phyloP scores from a whole-genome alignment of 2,329 filamentous ascomycete species.

The Colletotrichum zoysiae region DNA sequence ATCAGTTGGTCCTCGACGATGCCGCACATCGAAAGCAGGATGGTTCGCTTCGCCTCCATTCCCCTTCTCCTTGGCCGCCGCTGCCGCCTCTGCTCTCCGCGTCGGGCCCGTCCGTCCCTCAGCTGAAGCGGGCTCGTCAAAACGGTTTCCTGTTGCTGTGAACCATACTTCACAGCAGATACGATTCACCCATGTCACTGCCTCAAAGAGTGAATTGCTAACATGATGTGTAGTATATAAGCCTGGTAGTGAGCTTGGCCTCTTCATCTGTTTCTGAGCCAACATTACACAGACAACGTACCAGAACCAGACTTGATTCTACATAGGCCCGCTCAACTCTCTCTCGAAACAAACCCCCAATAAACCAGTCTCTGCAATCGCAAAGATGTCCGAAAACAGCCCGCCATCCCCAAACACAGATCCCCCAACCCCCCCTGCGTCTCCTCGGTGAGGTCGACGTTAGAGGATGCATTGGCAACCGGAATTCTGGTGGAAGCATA shows the following conservation, averaged over 20 bases:
- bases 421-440: constrained; percentile 14
- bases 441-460: not conserved
- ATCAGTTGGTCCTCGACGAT: no score
- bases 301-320: not conserved
- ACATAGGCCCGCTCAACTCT: no score
- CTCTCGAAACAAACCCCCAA: not conserved
- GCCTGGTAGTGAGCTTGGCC: not conserved
- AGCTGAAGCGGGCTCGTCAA: not conserved
- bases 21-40: not conserved
- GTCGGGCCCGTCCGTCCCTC: no score
- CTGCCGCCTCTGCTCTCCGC: no score
- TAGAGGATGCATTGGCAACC: not conserved
- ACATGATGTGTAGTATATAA: not conserved
- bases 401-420: constrained; percentile 24
- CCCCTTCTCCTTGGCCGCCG: no score
- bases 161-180: not conserved
- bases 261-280: not conserved
- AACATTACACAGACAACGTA: not conserved
- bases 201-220: not conserved
- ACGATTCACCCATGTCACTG: not conserved
- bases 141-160: not conserved
- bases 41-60: no score
- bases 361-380: not conserved
- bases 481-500: not conserved
- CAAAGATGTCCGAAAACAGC: constrained; percentile 3